These are phyloP conservation scores for Macrotyloma uniflorum DNA, from an alignment of 306 rosid species.

Conservation along the genomic window DNA sequence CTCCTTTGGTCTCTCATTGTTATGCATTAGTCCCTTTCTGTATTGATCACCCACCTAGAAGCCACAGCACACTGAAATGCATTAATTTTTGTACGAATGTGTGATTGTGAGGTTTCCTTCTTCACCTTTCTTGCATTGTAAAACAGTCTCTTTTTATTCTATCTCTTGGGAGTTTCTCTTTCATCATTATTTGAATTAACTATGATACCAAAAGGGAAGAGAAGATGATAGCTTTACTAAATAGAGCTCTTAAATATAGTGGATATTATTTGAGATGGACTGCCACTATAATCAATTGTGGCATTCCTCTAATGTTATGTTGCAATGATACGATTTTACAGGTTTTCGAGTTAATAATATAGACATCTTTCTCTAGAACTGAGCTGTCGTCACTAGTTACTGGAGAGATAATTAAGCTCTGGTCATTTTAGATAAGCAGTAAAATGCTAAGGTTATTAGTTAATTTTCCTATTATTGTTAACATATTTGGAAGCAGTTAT, in stretches of 20 bases:
- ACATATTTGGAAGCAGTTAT: neutral
- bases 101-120: conserved; percentile 1
- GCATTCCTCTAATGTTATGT: conserved; percentile 18
- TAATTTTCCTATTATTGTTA: neutral
- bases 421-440: neutral
- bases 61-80: neutral
- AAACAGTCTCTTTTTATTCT: neutral
- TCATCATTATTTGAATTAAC: neutral
- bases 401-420: neutral
- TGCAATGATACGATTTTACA: neutral
- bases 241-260: neutral
- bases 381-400: neutral
- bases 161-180: conserved; percentile 15
- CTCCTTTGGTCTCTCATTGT: neutral
- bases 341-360: conserved; percentile 11
- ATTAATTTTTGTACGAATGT: neutral
- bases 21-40: conserved; percentile 8
- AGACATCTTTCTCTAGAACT: neutral
- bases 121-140: neutral
- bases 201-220: neutral
- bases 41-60: neutral
- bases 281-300: neutral
- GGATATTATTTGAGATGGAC: conserved; percentile 1
- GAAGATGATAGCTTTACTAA: neutral
- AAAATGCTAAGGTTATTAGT: neutral